Evolutionary conservation across 2,329 filamentous ascomycete genomes (phyloP).

Genomic region (Trichoderma polysporum): DNA sequence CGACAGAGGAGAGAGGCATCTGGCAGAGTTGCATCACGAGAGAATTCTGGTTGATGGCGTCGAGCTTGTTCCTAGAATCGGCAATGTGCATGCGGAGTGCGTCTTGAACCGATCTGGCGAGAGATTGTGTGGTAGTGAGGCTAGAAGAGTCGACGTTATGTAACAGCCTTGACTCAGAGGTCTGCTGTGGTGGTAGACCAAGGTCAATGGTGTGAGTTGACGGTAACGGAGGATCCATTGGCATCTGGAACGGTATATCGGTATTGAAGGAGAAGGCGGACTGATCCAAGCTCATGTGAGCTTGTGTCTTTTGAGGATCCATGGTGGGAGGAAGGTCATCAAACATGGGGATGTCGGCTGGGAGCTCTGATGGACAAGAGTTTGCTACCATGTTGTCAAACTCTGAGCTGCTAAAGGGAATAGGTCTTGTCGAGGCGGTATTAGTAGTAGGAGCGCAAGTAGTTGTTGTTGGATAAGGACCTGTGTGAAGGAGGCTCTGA

Average conservation of each 20-base stretch:
- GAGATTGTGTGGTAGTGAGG: conserved; percentile 27
- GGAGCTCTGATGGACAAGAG: conserved; percentile 42
- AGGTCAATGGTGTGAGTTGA: conserved; percentile 26
- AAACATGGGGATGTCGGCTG: conserved; percentile 42
- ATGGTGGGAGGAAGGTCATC: conserved; percentile 32
- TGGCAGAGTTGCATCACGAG: conserved; percentile 42
- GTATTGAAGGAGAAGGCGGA: conserved; percentile 39
- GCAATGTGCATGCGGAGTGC: conserved; percentile 47
- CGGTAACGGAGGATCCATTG: conserved; percentile 39
- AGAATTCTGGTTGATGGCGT: conserved; percentile 41
- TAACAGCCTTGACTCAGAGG: conserved; percentile 26
- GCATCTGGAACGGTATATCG: conserved; percentile 35
- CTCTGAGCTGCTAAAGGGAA: conserved; percentile 27
- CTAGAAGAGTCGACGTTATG: not conserved
- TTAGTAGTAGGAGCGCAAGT: not conserved
- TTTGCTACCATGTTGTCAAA: conserved; percentile 33
- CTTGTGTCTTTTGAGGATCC: conserved; percentile 28
- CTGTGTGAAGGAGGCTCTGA: conserved; percentile 31
- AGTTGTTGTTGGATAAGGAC: conserved; percentile 22
- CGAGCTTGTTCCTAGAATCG: conserved; percentile 45
- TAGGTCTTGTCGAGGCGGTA: conserved; percentile 26
- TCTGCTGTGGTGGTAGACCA: conserved; percentile 27
- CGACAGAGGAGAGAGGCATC: conserved; percentile 42
- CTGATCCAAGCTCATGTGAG: conserved; percentile 34
- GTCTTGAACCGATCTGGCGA: conserved; percentile 47